Conservation (phyloP, 495 filamentous ascomycete species). For the Sabuloglossum arenarium region DNA sequence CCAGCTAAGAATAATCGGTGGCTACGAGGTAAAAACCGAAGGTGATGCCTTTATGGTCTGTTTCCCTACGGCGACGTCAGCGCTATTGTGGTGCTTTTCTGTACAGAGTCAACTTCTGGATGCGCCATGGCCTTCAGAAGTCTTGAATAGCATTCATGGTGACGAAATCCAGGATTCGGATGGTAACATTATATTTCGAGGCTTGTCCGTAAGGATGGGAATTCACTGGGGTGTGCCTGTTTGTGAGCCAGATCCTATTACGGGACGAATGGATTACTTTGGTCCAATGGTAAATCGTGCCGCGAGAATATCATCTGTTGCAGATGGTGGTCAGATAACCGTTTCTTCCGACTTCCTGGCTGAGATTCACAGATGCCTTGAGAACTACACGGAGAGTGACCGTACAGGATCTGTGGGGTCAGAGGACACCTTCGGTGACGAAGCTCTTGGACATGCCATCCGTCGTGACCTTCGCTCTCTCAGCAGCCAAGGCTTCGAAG, state of each 20-base stretch:
- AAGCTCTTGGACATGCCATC: conserved; percentile 46
- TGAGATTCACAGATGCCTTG: conserved; percentile 79
- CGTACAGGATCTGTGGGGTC: conserved; percentile 43
- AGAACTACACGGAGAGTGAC: conserved; percentile 63
- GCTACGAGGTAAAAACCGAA: conserved; percentile 98
- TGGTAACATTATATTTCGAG: conserved; percentile 74
- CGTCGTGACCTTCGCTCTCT: conserved; percentile 72
- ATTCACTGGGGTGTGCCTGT: conserved; percentile 90
- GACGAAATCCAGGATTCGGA: conserved; percentile 65
- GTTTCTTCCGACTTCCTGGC: conserved; percentile 92
- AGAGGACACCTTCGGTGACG: conserved; percentile 51
- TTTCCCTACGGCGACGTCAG: conserved; percentile 84
- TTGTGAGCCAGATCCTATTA: conserved; percentile 87
- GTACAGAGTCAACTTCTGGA: conserved; percentile 75
- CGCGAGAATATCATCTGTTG: conserved; percentile 74
- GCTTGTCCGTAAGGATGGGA: conserved; percentile 91
- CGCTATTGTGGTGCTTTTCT: conserved; percentile 86
- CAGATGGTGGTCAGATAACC: conserved; percentile 94
- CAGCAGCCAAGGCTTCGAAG: conserved; percentile 82
- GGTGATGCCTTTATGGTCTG: conserved; percentile 99
- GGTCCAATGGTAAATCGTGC: conserved; percentile 98
- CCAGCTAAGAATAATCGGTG: conserved; percentile 80
- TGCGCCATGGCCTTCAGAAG: conserved; percentile 82
- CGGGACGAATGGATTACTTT: conserved; percentile 97
- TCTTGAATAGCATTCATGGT: conserved; percentile 68